A percentile compares a stretch with the other conserved stretches of the same genome.
Conservation (phyloP, 257 asterid species). For the Salvia splendens region DNA sequence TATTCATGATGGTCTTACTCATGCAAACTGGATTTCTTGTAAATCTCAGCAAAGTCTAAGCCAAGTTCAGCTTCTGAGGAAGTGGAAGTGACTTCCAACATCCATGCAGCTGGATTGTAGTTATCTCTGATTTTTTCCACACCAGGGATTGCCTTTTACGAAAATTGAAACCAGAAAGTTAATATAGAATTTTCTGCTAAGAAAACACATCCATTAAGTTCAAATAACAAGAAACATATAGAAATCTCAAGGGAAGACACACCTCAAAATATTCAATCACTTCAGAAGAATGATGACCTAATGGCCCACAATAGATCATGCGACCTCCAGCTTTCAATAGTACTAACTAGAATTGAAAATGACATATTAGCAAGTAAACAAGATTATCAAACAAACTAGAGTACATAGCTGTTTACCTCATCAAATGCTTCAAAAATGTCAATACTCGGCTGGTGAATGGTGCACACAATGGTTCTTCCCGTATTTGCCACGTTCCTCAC, state of each 20-base stretch:
- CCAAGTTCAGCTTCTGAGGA: slow-evolving; percentile 63
- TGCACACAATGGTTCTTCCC: slow-evolving; percentile 54
- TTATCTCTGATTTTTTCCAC: slow-evolving; percentile 45
- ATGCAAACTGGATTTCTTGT: slow-evolving; percentile 42
- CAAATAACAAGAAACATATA: not conserved
- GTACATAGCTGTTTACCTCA: slow-evolving; percentile 37
- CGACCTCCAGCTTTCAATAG: slow-evolving; percentile 54
- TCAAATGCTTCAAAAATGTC: slow-evolving; percentile 58
- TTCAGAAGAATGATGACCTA: slow-evolving; percentile 50
- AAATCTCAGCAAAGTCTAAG: slow-evolving; percentile 58
- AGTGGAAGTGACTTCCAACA: slow-evolving; percentile 53
- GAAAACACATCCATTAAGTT: not conserved
- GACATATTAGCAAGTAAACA: not conserved
- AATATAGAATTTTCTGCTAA: not conserved
- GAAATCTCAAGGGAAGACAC: slow-evolving; percentile 11
- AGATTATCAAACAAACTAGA: slow-evolving; percentile 3
- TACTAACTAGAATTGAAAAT: slow-evolving; percentile 36
- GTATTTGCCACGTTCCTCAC: slow-evolving; percentile 51
- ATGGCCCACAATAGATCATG: slow-evolving; percentile 43
- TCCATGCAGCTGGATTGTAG: slow-evolving; percentile 58
- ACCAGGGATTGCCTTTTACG: slow-evolving; percentile 40
- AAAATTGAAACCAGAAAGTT: not conserved
- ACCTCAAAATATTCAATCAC: slow-evolving; percentile 52
- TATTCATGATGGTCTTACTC: slow-evolving; percentile 41
- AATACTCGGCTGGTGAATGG: slow-evolving; percentile 59